Evolutionary conservation across 108 stramenopile species (phyloP), one percentile per base, ranked within the genome.

Genomic region (Cylindrotheca closterium): DNA sequence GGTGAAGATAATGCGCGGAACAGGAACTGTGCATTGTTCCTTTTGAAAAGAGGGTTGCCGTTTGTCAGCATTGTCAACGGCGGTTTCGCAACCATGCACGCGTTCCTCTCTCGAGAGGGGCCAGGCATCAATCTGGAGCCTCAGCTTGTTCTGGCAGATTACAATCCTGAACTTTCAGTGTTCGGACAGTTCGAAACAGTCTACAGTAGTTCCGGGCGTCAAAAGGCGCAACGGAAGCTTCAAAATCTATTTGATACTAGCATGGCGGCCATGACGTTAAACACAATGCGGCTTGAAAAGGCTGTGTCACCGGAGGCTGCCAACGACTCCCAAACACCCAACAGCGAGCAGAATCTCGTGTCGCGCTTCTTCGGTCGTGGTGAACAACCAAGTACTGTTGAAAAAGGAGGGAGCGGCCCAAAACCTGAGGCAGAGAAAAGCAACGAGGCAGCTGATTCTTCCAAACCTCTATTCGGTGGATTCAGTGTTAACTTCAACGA

Each of bases 1-100:
- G 24, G 25, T 4, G 86, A 91, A 74, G 93, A 94, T 54, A 77
- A 87, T 10, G 78, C 82, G 30, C 76, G 93, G 22, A 91, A 82
- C 24, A 77, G 79, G 30, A 72, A 60, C 58, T 91, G 89, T 52
- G 92, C 93, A 23, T 79, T 89, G 15, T 95, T 94, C 77, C 94
- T 96, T 63, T 28, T 93, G 23, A 95, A 94, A 68, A 83, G 73
- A 64, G 96, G 94, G 0, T 96, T 93, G 67, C 94, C 94, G 5
- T 96, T 91, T 68, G 92, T 96, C n/a, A 91, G 89, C 18, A 59
- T 94, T 17, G 64, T 96, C n/a, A 87, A 89, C 28, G 96, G 96
- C 17, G 94, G 94, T 2, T 95, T 95, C 65, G 91, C 85, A 25
- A 80, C 82, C 12, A 85, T 86, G 12, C 94, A 95, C 63, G 68